phyloP scores from a whole-genome alignment of 2,329 filamentous ascomycete genomes.

The Clonostachys sp. region DNA sequence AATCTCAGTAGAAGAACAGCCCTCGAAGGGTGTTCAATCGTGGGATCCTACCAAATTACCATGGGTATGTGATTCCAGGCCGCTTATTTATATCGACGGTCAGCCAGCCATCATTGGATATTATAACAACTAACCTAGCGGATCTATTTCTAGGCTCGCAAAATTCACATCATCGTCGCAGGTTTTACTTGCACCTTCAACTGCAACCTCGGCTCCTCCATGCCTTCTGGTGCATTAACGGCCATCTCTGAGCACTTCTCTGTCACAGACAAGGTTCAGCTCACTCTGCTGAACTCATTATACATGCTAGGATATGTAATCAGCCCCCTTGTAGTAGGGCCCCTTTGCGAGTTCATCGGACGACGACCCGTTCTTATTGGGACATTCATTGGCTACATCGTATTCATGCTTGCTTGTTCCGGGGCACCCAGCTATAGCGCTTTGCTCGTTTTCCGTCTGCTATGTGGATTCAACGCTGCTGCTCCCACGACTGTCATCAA shows the following conservation, averaged over 20 bases:
- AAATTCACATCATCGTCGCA: constrained; percentile 24
- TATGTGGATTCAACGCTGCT: constrained; percentile 23
- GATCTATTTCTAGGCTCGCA: constrained; percentile 4
- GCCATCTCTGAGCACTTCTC: constrained; percentile 19
- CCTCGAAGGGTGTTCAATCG: background rate
- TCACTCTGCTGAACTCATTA: constrained; percentile 25
- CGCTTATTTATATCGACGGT: too few species aligned
- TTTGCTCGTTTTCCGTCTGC: constrained; percentile 33
- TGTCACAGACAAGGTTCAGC: constrained; percentile 14
- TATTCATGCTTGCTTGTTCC: constrained; percentile 26
- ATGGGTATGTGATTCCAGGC: constrained; percentile 8
- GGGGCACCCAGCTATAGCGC: constrained; percentile 34
- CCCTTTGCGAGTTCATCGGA: constrained; percentile 25
- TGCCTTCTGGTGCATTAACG: constrained; percentile 28
- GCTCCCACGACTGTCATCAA: constrained; percentile 25
- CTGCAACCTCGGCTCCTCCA: constrained; percentile 26
- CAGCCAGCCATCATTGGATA: too few species aligned
- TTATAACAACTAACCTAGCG: too few species aligned
- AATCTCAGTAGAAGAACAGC: too few species aligned
- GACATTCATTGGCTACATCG: constrained; percentile 23
- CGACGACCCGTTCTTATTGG: constrained; percentile 22
- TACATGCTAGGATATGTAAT: constrained; percentile 28
- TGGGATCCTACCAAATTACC: constrained; percentile 23
- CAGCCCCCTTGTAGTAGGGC: constrained; percentile 24
- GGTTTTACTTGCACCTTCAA: constrained; percentile 29